Base-by-base conservation (phyloP, 257 asterid species). In the Gentiana dahurica region DNA sequence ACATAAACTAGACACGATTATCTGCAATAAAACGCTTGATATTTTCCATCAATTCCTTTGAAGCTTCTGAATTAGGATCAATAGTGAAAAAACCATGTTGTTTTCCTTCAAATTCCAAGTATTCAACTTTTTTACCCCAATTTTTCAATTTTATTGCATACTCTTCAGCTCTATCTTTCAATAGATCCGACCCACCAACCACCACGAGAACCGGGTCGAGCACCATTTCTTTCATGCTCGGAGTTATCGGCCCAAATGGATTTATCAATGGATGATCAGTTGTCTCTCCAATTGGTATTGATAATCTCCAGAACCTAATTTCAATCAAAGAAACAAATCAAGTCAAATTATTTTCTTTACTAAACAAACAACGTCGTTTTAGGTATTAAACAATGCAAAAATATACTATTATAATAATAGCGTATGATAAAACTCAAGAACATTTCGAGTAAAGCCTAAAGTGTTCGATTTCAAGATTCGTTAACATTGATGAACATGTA, bases 31-130 rank as follows among this genome's bases (percentile, higher is more conserved):
- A 82, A 45, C 64, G 57, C 11, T 82, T 77, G 65, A 85, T 77
- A 44, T 65, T 33, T 4, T 59, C 36, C 87, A 85, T 80, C 45
- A 85, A 61, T 38, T 70, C 58, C 33, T 61, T 64, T 6, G 88
- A 51, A 57, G 82, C 73, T 24, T 70, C 52, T 39, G 95, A 76
- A 48, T 76, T 57, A 10, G 91, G 91, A 62, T 72, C 0, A 6
- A 80, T 67, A 56, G 91, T 80, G 74, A 82, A 85, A 71, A 85
- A 85, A 8, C 91, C 91, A 72, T 85, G 95, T 47, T 82, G 84
- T 48, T 85, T 83, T 46, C 91, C 95, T 74, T 85, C 84, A 71
- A 85, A 82, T 68, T 82, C 91, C 51, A 63, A 81, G 67, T 76
- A 85, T 45, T 81, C 85, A 52, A 80, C 68, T 36, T 67, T 80